phyloP scores from a whole-genome alignment of 345 rosid genomes.

The Trapa incisa region DNA sequence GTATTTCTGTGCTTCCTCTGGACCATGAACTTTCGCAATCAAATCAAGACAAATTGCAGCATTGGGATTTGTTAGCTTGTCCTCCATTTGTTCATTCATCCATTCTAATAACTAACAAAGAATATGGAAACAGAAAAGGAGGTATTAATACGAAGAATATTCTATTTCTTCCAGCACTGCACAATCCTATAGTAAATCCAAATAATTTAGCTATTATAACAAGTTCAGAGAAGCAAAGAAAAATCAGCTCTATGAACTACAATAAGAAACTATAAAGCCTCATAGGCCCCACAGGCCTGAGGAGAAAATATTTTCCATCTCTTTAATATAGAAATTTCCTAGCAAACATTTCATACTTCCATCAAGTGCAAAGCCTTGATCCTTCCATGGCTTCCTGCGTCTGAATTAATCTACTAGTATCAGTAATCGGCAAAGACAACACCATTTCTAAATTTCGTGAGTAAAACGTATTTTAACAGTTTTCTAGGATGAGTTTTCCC shows the following conservation, averaged over 20 bases:
- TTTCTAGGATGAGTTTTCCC: not conserved
- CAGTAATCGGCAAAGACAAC: not conserved
- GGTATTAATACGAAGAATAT: not conserved
- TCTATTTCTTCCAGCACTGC: not conserved
- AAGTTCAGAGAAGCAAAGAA: not conserved
- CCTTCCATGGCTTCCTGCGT: not conserved
- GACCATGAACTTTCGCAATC: slow-evolving; percentile 22
- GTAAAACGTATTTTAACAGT: not conserved
- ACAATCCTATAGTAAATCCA: not conserved
- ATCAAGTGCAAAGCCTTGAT: too few relatives aligned
- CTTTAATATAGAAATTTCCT: too few relatives aligned
- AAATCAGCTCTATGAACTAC: not conserved
- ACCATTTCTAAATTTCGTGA: not conserved
- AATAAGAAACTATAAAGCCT: not conserved
- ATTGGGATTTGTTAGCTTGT: slow-evolving; percentile 9
- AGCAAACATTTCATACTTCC: too few relatives aligned
- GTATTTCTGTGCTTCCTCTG: slow-evolving; percentile 25
- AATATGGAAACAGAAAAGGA: not conserved
- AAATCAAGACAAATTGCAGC: slow-evolving; percentile 29
- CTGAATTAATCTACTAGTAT: not conserved
- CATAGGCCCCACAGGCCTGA: not conserved
- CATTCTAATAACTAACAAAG: slow-evolving; percentile 26
- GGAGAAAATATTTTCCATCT: not conserved
- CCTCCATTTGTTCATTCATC: slow-evolving; percentile 27
- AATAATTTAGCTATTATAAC: not conserved